These are phyloP conservation scores for Cystobasidium ongulense DNA, from an alignment of 768 basidiomycete genomes.

Conservation along the genomic window DNA sequence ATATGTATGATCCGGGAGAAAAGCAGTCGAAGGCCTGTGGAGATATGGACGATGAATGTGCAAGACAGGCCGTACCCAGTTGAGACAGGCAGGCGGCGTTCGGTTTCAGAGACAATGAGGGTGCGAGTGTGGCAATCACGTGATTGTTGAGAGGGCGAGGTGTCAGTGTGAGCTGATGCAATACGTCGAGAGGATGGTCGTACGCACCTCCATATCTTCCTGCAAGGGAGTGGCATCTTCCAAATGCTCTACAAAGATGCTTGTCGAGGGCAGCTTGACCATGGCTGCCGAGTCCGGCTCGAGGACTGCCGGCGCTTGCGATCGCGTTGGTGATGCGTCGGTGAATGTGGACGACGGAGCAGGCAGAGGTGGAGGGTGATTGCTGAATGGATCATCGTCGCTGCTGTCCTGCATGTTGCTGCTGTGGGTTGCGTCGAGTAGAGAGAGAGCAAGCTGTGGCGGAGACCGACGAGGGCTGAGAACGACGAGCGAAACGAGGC, in stretches of 20 bases:
- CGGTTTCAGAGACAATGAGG: not conserved
- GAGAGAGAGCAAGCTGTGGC: too few relatives aligned
- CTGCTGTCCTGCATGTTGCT: not conserved
- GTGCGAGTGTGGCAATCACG: too few relatives aligned
- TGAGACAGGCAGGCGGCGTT: not conserved
- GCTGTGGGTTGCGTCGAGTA: not conserved
- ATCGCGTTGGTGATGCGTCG: not conserved
- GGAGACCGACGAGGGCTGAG: too few relatives aligned
- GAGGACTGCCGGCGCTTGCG: not conserved
- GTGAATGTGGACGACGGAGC: too few relatives aligned
- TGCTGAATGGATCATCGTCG: not conserved
- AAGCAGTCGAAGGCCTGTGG: conserved; percentile 6
- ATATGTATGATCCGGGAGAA: not conserved
- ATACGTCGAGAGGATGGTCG: not conserved
- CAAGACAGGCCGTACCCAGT: too few relatives aligned
- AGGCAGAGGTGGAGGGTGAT: not conserved
- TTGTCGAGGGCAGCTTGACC: not conserved
- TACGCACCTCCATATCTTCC: not conserved
- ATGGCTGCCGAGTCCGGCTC: not conserved
- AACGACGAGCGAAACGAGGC: too few relatives aligned
- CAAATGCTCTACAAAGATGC: conserved; percentile 1
- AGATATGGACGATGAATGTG: not conserved
- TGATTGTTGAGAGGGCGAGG: not conserved
- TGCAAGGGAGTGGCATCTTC: not conserved
- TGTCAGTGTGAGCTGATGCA: not conserved